These are phyloP conservation scores for Aspergillus sp. DNA, from an alignment of 2,329 filamentous ascomycete species.

Conservation along the genomic window DNA sequence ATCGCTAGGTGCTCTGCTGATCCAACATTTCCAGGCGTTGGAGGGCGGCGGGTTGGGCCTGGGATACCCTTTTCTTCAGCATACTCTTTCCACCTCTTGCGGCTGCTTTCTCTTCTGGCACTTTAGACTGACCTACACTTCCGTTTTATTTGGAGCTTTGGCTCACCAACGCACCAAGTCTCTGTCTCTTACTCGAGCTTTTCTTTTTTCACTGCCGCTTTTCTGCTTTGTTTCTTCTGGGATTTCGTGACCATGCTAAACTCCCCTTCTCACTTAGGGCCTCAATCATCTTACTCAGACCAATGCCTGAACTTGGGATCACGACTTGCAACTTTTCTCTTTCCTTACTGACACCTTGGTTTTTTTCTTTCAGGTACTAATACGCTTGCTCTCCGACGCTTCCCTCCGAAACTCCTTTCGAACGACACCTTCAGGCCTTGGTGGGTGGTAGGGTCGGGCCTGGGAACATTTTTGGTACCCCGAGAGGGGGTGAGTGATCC, in stretches of 20 bases:
- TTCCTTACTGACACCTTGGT: background rate
- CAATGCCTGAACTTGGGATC: background rate
- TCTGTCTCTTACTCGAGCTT: too few species aligned
- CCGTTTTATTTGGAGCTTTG: background rate
- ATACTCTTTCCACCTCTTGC: background rate
- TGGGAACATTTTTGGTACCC: background rate
- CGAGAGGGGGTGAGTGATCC: background rate
- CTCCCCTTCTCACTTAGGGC: background rate
- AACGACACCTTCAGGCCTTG: background rate
- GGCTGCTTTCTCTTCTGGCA: too few species aligned
- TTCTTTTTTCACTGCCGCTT: too few species aligned
- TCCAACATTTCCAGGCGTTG: slow-evolving; percentile 2
- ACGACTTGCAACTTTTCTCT: background rate
- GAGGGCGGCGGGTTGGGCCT: slow-evolving; percentile 15
- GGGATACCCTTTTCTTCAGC: background rate
- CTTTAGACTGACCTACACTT: background rate
- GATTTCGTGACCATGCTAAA: background rate
- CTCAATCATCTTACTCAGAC: background rate
- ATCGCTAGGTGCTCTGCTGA: background rate
- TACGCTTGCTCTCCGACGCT: background rate
- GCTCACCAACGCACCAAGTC: too few species aligned
- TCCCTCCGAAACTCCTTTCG: background rate
- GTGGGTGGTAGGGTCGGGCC: background rate
- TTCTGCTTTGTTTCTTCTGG: too few species aligned
- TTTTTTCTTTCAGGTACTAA: background rate